Percentiles rank a stretch among this genome's conserved stretches.
These are phyloP conservation scores for Hydnum rufescens DNA, from an alignment of 768 basidiomycete genomes.

Conservation along the genomic window DNA sequence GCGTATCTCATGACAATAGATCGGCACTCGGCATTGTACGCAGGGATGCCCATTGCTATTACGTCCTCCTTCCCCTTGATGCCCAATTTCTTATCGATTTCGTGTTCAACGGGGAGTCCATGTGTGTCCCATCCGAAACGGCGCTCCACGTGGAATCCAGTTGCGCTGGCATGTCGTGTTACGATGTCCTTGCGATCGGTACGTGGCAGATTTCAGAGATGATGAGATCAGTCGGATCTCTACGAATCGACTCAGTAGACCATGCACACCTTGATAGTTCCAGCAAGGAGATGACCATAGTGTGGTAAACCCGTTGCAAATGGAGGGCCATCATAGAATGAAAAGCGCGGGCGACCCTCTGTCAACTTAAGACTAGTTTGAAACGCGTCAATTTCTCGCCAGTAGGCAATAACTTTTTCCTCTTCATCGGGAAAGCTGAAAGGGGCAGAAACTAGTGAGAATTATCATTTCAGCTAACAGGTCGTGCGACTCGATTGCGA, in stretches of 20 bases:
- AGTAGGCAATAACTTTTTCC: slow-evolving; percentile 74
- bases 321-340: slow-evolving; percentile 95
- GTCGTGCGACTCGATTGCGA: background rate
- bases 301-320: slow-evolving; percentile 95
- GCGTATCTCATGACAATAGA: slow-evolving; percentile 96
- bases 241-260: background rate
- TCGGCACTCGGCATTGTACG: slow-evolving; percentile 93
- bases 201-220: slow-evolving; percentile 3
- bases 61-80: slow-evolving; percentile 92
- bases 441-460: slow-evolving; percentile 36
- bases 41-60: slow-evolving; percentile 85
- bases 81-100: slow-evolving; percentile 90
- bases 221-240: slow-evolving; percentile 6
- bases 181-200: slow-evolving; percentile 65
- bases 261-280: slow-evolving; percentile 69
- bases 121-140: slow-evolving; percentile 99
- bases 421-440: slow-evolving; percentile 83
- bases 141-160: slow-evolving; percentile 78
- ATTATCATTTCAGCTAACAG: background rate
- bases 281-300: slow-evolving; percentile 84
- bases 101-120: slow-evolving; percentile 95
- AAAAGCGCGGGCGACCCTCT: slow-evolving; percentile 72
- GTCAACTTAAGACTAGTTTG: slow-evolving; percentile 83
- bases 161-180: slow-evolving; percentile 85
- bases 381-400: slow-evolving; percentile 96